These are phyloP conservation scores for Craterostigma plantagineum DNA, from an alignment of 257 asterid species.

Conservation along the genomic window DNA sequence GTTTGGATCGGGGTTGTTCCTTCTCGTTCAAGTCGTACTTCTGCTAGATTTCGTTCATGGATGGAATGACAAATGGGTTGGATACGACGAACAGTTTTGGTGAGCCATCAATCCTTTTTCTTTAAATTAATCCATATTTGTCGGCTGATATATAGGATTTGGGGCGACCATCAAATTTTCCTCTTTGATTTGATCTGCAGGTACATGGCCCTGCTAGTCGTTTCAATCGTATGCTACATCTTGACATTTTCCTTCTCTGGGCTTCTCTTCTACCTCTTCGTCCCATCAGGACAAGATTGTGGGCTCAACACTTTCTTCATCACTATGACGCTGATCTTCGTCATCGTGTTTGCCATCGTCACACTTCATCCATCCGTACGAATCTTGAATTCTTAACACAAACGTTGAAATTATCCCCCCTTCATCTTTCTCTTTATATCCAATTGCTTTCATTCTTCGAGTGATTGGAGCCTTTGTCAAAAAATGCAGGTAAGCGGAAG, in stretches of 20 bases:
- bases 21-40: conserved; percentile 89
- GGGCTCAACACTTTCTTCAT: conserved; percentile 86
- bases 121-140: too few species aligned
- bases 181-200: too few species aligned
- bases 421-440: too few species aligned
- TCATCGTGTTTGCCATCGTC: conserved; percentile 51
- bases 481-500: conserved; percentile 56
- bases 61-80: conserved; percentile 97
- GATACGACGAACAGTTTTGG: conserved; percentile 89
- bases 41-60: conserved; percentile 80
- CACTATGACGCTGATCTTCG: conserved; percentile 46
- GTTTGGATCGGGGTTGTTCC: conserved; percentile 88
- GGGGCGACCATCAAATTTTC: too few species aligned
- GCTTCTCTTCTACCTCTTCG: conserved; percentile 64
- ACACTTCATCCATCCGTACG: conserved; percentile 85
- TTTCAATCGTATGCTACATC: conserved; percentile 74
- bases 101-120: too few species aligned
- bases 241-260: conserved; percentile 67
- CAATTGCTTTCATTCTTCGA: too few species aligned
- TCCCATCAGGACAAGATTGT: conserved; percentile 86
- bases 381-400: conserved; percentile 8
- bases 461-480: neutral
- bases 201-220: conserved; percentile 71
- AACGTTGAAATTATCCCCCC: too few species aligned
- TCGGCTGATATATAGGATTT: too few species aligned